phyloP scores from a whole-genome alignment of 331 rosid species.

The Pyrus hybrid region DNA sequence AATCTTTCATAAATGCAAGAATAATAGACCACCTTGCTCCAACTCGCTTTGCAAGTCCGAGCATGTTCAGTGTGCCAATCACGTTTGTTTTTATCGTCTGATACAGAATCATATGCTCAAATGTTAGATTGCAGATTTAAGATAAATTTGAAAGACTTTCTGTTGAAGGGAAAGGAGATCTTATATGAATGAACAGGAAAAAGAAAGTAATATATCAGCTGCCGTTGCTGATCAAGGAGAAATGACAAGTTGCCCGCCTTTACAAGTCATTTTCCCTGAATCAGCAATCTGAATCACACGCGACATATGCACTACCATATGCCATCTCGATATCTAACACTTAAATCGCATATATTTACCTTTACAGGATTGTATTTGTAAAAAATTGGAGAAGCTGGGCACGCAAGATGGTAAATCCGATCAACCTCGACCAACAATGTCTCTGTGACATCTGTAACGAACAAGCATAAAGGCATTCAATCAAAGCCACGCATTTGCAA shows the following conservation, averaged over 20 bases:
- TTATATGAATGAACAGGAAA: neutral
- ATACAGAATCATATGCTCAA: neutral
- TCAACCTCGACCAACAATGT: conserved; percentile 85
- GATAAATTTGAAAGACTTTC: neutral
- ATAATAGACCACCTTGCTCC: conserved; percentile 62
- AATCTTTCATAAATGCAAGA: neutral
- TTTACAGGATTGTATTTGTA: conserved; percentile 95
- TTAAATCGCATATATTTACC: conserved; percentile 27
- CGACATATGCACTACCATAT: neutral
- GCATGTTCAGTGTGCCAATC: conserved; percentile 89
- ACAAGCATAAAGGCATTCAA: neutral
- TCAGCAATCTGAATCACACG: neutral
- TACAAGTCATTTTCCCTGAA: neutral
- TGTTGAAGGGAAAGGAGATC: neutral
- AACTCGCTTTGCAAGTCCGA: conserved; percentile 86
- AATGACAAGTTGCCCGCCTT: neutral
- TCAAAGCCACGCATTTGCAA: neutral
- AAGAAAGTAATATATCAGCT: neutral
- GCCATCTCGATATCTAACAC: neutral
- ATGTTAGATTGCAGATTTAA: conserved; percentile 8
- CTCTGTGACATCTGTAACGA: conserved; percentile 74
- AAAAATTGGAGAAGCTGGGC: conserved; percentile 97
- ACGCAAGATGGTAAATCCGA: conserved; percentile 93
- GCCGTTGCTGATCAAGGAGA: neutral
- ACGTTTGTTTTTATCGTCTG: conserved; percentile 96